These are phyloP conservation scores for Gossypium gossypioides DNA, from an alignment of 441 rosid genomes.

Conservation along the genomic window DNA sequence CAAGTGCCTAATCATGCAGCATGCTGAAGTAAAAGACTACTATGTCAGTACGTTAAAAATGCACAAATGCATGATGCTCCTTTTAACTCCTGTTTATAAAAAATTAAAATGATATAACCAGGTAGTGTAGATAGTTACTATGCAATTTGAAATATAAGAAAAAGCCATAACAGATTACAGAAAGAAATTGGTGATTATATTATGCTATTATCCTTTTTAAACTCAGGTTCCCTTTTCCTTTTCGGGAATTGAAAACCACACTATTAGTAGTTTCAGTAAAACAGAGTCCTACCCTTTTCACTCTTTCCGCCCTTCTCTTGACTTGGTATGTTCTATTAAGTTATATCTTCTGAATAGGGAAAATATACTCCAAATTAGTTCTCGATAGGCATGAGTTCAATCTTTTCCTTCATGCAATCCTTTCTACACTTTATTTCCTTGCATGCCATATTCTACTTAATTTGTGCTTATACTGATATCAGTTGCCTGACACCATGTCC, in stretches of 20 bases:
- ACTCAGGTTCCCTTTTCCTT: background rate
- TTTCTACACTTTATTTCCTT: background rate
- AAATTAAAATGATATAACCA: background rate
- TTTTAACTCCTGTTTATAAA: background rate
- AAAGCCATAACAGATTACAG: background rate
- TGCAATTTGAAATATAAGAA: background rate
- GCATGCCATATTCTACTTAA: background rate
- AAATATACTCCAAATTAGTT: background rate
- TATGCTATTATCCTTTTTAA: background rate
- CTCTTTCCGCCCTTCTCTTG: background rate
- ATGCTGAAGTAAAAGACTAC: background rate
- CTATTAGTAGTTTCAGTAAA: background rate
- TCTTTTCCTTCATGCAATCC: background rate
- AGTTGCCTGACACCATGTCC: background rate
- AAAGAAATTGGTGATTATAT: background rate
- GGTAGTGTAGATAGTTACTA: background rate
- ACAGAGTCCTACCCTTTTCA: background rate
- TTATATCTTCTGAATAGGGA: background rate
- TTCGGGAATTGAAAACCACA: background rate
- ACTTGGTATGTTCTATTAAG: background rate
- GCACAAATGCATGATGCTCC: background rate
- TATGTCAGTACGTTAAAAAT: background rate
- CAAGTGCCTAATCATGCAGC: background rate
- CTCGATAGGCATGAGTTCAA: background rate
- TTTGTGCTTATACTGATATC: background rate